Evolutionary conservation across 352 stramenopile genomes (phyloP).

Genomic region (Pythium brassicae): DNA sequence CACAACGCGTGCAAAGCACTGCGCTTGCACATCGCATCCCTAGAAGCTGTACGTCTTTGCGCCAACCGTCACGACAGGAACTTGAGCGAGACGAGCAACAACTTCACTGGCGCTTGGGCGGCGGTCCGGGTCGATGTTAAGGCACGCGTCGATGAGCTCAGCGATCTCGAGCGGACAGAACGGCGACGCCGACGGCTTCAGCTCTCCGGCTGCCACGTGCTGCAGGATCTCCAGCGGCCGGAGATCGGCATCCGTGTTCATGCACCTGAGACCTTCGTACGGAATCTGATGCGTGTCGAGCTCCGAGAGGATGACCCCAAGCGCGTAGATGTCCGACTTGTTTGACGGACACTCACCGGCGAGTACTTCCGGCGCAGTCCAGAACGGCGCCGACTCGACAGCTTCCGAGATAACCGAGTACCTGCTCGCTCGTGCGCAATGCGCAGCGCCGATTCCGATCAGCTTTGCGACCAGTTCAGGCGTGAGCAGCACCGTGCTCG

Average conservation of each 20-base stretch:
- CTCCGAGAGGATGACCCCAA: slow-evolving; percentile 55
- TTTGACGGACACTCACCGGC: slow-evolving; percentile 32
- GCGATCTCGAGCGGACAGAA: slow-evolving; percentile 28
- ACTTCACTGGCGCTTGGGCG: slow-evolving; percentile 23
- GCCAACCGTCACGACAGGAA: slow-evolving; percentile 12
- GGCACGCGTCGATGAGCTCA: slow-evolving; percentile 22
- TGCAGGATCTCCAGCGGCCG: slow-evolving; percentile 28
- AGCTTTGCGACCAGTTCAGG: slow-evolving; percentile 32
- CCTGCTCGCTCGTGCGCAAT: too few species aligned
- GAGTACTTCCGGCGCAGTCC: slow-evolving; percentile 74
- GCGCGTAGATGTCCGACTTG: slow-evolving; percentile 58
- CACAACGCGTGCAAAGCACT: background rate
- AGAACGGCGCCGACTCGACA: slow-evolving; percentile 46
- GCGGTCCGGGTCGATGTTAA: slow-evolving; percentile 20
- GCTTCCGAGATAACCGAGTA: too few species aligned
- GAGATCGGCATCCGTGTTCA: slow-evolving; percentile 9
- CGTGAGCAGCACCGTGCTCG: slow-evolving; percentile 43
- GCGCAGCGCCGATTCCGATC: too few species aligned
- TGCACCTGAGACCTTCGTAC: slow-evolving; percentile 17
- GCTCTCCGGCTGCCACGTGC: slow-evolving; percentile 18
- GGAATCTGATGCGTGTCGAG: slow-evolving; percentile 40
- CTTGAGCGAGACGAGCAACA: slow-evolving; percentile 16
- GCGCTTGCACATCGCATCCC: background rate
- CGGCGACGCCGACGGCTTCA: slow-evolving; percentile 23
- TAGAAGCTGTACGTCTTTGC: slow-evolving; percentile 32